Evolutionary conservation across 257 asterid species (phyloP).

Genomic region (Przewalskia tangutica): DNA sequence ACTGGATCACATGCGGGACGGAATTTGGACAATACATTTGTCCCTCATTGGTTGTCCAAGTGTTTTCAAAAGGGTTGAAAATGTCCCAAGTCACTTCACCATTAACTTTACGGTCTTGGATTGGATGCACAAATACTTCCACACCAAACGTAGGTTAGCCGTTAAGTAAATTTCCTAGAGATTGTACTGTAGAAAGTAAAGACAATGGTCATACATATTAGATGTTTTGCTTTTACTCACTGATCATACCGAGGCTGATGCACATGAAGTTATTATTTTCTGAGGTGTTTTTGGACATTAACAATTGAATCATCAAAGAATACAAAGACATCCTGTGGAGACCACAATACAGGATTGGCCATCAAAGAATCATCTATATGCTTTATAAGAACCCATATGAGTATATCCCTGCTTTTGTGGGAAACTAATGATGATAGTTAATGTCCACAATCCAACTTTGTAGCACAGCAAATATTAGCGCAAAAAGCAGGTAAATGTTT

Average conservation of each 20-base stretch:
- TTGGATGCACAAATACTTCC: neutral
- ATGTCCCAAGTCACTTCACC: neutral
- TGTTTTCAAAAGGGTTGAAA: neutral
- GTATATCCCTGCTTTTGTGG: neutral
- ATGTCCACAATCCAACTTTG: neutral
- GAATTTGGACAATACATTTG: neutral
- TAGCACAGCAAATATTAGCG: neutral
- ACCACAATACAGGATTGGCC: neutral
- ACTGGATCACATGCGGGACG: neutral
- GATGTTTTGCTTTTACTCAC: neutral
- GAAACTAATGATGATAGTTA: neutral
- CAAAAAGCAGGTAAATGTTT: neutral
- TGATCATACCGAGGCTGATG: neutral
- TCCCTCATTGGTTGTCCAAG: neutral
- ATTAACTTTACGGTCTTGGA: neutral
- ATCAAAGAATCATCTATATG: neutral
- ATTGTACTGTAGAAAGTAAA: neutral
- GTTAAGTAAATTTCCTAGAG: neutral
- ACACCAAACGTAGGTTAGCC: neutral
- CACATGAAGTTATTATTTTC: neutral
- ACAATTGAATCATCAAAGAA: neutral
- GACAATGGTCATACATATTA: neutral
- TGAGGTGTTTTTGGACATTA: neutral
- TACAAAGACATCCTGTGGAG: neutral
- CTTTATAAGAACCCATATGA: neutral